Percentiles rank a stretch among this genome's conserved stretches.
Conservation (phyloP, 1,139 yeast genomes). For the Blastobotrys elegans region DNA sequence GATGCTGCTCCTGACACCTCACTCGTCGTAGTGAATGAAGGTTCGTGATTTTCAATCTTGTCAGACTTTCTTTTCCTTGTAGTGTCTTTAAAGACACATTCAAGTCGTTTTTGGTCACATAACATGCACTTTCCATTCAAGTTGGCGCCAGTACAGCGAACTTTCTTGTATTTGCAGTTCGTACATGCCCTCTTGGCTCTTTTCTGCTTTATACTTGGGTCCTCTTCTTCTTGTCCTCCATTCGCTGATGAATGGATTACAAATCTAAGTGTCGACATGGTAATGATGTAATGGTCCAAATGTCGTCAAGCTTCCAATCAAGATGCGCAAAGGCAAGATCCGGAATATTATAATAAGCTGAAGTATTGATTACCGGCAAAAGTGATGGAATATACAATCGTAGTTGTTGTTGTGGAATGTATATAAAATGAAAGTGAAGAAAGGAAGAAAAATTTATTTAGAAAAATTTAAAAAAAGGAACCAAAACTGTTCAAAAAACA, state of each 20-base stretch:
- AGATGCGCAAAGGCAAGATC: neutral
- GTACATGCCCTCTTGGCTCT: slow-evolving; percentile 20
- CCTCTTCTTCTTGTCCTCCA: slow-evolving; percentile 12
- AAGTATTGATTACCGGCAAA: too few species aligned
- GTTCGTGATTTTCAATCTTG: neutral
- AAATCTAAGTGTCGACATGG: slow-evolving; percentile 18
- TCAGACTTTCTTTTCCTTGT: slow-evolving; percentile 15
- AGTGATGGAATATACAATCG: too few species aligned
- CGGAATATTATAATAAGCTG: neutral
- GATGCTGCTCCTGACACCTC: too few species aligned
- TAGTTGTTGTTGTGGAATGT: too few species aligned
- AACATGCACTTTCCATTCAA: slow-evolving; percentile 20
- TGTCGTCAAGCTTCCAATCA: neutral
- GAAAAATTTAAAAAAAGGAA: too few species aligned
- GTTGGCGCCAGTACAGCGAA: slow-evolving; percentile 21
- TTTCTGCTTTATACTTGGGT: slow-evolving; percentile 13
- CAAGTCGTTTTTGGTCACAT: slow-evolving; percentile 17
- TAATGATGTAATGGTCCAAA: too few species aligned
- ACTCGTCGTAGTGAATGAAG: too few species aligned
- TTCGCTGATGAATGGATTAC: slow-evolving; percentile 16
- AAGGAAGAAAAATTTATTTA: too few species aligned
- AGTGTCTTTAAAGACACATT: slow-evolving; percentile 16
- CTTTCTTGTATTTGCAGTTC: slow-evolving; percentile 17
- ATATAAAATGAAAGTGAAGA: too few species aligned
- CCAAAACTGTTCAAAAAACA: too few species aligned